Conservation (phyloP, 1,284 basidiomycete genomes). For the Heimioporus retisporus region DNA sequence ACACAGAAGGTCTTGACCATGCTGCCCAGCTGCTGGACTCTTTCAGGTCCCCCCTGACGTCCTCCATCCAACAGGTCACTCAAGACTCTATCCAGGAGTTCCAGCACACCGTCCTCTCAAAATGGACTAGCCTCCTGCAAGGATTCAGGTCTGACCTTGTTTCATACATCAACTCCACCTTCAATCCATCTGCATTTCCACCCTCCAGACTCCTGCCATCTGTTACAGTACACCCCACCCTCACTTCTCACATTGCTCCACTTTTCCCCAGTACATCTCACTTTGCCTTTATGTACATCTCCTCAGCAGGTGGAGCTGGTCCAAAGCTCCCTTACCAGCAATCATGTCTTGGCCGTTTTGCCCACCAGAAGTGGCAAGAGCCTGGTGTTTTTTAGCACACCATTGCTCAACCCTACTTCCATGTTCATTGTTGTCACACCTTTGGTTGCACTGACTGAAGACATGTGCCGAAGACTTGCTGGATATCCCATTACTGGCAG, state of each 20-base stretch:
- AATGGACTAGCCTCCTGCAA: conserved; percentile 11
- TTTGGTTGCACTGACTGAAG: conserved; percentile 17
- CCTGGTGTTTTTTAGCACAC: conserved; percentile 24
- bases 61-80: background rate
- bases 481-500: background rate
- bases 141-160: background rate
- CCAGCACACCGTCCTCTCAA: background rate
- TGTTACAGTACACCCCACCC: no score
- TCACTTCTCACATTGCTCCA: no score
- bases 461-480: conserved; percentile 2
- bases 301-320: conserved; percentile 12
- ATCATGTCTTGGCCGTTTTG: conserved; percentile 26
- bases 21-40: no score
- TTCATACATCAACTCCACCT: background rate
- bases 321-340: background rate
- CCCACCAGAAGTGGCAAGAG: conserved; percentile 34
- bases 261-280: background rate
- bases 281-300: no score
- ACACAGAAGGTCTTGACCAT: no score
- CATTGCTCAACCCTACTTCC: conserved; percentile 10
- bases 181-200: no score
- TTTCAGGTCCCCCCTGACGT: background rate
- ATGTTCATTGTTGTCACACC: conserved; percentile 30
- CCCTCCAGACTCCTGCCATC: no score
- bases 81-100: background rate